Evolutionary conservation across 1,139 yeast genomes (phyloP).

Genomic region (Ogataea hybrid): DNA sequence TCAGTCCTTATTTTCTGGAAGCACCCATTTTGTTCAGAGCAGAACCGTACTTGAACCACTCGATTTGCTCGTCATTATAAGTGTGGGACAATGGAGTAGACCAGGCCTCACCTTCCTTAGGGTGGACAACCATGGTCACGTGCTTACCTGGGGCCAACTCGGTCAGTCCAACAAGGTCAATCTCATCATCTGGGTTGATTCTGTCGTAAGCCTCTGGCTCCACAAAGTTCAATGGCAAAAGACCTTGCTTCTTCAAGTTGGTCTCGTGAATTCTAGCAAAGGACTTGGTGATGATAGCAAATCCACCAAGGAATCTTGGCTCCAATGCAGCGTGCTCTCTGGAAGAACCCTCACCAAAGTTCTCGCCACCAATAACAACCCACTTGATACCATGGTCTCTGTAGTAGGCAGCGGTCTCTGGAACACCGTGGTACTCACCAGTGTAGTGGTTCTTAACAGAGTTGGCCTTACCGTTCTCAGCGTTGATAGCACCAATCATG

Average conservation of each 20-base stretch:
- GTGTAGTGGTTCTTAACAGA: slow-evolving; percentile 85
- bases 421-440: slow-evolving; percentile 92
- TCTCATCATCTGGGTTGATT: slow-evolving; percentile 86
- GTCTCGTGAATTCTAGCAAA: slow-evolving; percentile 98
- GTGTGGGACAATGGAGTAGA: slow-evolving; percentile 91
- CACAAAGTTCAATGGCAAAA: slow-evolving; percentile 92
- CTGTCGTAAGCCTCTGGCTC: slow-evolving; percentile 90
- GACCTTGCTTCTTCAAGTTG: slow-evolving; percentile 95
- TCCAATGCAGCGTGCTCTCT: slow-evolving; percentile 99
- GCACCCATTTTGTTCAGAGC: slow-evolving; percentile 98
- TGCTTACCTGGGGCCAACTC: slow-evolving; percentile 92
- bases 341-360: slow-evolving; percentile 99
- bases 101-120: slow-evolving; percentile 84
- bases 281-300: slow-evolving; percentile 94
- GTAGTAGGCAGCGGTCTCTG: slow-evolving; percentile 94
- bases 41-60: slow-evolving; percentile 99
- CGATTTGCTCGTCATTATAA: slow-evolving; percentile 93
- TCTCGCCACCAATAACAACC: slow-evolving; percentile 99
- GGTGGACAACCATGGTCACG: slow-evolving; percentile 84
- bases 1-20: slow-evolving; percentile 23
- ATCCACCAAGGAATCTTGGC: slow-evolving; percentile 99
- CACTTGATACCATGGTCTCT: slow-evolving; percentile 89
- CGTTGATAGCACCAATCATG: slow-evolving; percentile 99
- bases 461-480: slow-evolving; percentile 96
- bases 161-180: slow-evolving; percentile 83